Evolutionary conservation across 2,329 filamentous ascomycete genomes (phyloP).

Genomic region (Monascus ruber): DNA sequence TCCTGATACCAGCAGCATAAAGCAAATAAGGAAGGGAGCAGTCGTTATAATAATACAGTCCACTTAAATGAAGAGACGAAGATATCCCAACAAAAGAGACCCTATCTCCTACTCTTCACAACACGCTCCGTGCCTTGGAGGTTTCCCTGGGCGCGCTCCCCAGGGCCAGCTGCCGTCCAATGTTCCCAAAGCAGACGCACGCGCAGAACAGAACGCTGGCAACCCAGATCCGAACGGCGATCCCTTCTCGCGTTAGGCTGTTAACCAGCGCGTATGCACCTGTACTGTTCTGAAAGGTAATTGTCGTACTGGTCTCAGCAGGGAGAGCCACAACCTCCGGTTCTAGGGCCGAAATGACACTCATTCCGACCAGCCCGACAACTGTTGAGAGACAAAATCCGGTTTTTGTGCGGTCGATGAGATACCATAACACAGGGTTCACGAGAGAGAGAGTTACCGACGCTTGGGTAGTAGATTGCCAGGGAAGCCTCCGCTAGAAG

Average conservation of each 20-base stretch:
- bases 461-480: constrained; percentile 90
- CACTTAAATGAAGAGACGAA: constrained; percentile 1
- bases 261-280: constrained; percentile 19
- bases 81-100: neutral
- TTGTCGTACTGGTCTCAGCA: constrained; percentile 30
- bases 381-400: constrained; percentile 69
- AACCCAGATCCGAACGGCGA: constrained; percentile 69
- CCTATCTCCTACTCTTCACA: neutral
- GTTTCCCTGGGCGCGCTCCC: constrained; percentile 17
- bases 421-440: constrained; percentile 91
- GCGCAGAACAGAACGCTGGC: constrained; percentile 90
- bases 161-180: constrained; percentile 68
- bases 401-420: constrained; percentile 79
- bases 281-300: constrained; percentile 17
- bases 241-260: constrained; percentile 39
- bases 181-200: constrained; percentile 90
- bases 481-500: constrained; percentile 68
- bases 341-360: constrained; percentile 60
- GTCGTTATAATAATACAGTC: neutral
- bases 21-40: neutral
- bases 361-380: constrained; percentile 64
- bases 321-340: constrained; percentile 67
- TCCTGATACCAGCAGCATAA: neutral
- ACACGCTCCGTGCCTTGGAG: constrained; percentile 7
- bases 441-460: constrained; percentile 79